Evolutionary conservation across 2,329 filamentous ascomycete genomes (phyloP), one percentile per base, ranked within the genome.

Genomic region (Colletotrichum cereale): DNA sequence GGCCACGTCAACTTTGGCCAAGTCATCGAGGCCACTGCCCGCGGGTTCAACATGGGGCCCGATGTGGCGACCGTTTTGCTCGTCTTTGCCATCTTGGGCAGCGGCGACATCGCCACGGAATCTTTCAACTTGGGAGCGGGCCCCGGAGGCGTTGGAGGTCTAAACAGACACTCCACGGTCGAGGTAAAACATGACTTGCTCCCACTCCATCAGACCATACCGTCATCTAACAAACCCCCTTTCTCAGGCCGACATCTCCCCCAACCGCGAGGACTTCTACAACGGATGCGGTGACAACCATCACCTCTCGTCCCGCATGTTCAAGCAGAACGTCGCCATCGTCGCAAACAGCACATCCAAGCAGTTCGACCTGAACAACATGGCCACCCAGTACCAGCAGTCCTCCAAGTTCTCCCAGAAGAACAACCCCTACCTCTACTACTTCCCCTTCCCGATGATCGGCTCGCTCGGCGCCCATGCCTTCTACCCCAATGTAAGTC

Each of bases 1-100:
- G 83, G 83, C 18, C 75, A 68, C 31, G 68, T 71, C 53, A 71
- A 53, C 40, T 38, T 71, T 11, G 68, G 65, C 24, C 68, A 71
- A 5, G 65, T 71, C 14, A 47, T 68, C 29, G 68, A 71, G 29
- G 68, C 68, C 7, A 55, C 65, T 10, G 65, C 68, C 3, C 65
- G 68, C 12, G 68, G 65, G 6, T 71, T 71, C 11, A 71, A 68
- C 58, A 68, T 71, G 68, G 65, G 18, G 0, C 40, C 65, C 4
- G 68, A 71, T 11, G 1, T 71, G 0, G 57, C 68, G 12, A 68
- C 68, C 0, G 36, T 71, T 2, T 47, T 71, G 24, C 64, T 58
- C 6, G 68, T 71, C 14, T 68, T 71, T 2, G 58, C 68, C 6
- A 44, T 71, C 2, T 29, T 68, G 0, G 36, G 50, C 0, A 44